Evolutionary conservation across 768 basidiomycete species (phyloP).

Genomic region (Mycena vulgaris): DNA sequence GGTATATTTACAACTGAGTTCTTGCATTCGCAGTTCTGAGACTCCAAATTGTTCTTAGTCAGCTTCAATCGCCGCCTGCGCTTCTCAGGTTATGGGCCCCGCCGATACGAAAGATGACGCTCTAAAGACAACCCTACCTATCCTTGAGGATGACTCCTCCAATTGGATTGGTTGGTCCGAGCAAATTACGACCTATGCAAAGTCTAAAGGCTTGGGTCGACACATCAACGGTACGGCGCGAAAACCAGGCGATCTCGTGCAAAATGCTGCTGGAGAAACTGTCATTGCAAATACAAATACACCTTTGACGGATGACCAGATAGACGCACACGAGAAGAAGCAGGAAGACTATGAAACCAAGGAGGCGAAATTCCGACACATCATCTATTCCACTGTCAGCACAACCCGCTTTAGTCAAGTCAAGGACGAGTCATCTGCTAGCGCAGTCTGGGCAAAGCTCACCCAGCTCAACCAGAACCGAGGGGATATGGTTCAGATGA

Average conservation of each 20-base stretch:
- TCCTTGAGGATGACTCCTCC: not conserved
- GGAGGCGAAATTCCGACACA: conserved; percentile 1
- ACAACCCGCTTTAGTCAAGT: not conserved
- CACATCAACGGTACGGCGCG: not conserved
- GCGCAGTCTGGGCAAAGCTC: not conserved
- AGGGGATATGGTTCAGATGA: conserved; percentile 14
- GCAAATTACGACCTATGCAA: not conserved
- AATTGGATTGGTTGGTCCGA: not conserved
- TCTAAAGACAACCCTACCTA: not conserved
- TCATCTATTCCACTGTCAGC: conserved; percentile 8
- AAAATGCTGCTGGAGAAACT: not conserved
- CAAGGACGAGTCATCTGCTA: not conserved
- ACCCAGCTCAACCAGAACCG: not conserved
- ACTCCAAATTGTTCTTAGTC: no score
- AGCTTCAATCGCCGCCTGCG: not conserved
- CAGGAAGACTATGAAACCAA: conserved; percentile 6
- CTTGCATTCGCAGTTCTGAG: no score
- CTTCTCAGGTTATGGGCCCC: not conserved
- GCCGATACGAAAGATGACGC: not conserved
- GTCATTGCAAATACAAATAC: not conserved
- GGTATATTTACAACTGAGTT: no score
- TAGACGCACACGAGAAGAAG: conserved; percentile 2
- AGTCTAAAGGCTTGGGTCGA: not conserved
- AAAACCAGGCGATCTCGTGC: not conserved
- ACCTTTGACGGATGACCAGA: not conserved